A percentile compares a stretch with the other conserved stretches of the same genome.
These are phyloP conservation scores for Passiflora organensis DNA, from an alignment of 345 rosid species.

Conservation along the genomic window DNA sequence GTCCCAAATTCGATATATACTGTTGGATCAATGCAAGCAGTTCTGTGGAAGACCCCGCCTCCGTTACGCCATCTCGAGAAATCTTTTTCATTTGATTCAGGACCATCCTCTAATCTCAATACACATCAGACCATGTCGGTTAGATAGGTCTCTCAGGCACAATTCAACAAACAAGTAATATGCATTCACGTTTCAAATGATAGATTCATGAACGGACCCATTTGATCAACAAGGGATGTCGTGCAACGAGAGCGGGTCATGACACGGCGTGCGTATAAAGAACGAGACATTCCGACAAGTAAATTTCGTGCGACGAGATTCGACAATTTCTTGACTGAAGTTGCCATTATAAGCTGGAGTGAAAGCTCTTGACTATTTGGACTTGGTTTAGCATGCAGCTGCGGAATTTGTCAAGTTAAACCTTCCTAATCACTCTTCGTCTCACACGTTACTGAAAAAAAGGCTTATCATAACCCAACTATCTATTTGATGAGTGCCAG, in stretches of 20 bases:
- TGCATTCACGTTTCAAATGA: no score
- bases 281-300: background rate
- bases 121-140: constrained; percentile 1
- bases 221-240: background rate
- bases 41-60: constrained; percentile 56
- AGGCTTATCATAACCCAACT: no score
- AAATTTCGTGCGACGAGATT: background rate
- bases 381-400: no score
- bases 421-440: no score
- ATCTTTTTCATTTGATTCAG: constrained; percentile 15
- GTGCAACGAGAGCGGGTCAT: background rate
- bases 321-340: background rate
- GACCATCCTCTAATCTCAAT: constrained; percentile 32
- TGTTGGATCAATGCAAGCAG: constrained; percentile 52
- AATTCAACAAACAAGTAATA: background rate
- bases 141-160: background rate
- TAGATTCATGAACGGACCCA: no score
- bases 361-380: no score
- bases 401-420: no score
- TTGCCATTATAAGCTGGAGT: background rate
- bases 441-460: no score
- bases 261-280: background rate
- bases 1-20: constrained; percentile 56
- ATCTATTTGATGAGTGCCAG: no score
- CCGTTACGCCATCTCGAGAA: constrained; percentile 58